Conservation (phyloP, 2,329 filamentous ascomycete genomes). For the Dendryphion nanum region DNA sequence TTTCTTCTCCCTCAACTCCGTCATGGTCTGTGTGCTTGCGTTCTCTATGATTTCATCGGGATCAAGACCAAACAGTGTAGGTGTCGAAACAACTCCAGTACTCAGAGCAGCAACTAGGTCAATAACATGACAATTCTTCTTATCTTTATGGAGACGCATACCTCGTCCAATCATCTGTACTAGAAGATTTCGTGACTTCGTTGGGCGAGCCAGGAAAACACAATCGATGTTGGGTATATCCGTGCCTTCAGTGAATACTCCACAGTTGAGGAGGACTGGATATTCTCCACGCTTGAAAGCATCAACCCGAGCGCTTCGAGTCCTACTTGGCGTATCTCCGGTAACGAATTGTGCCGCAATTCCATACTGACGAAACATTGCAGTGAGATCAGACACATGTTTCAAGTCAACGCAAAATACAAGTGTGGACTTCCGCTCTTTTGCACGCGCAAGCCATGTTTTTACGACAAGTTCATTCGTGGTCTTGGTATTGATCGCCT, state of each 20-base stretch:
- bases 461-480: conserved; percentile 83
- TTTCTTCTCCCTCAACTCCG: conserved; percentile 51
- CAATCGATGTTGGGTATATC: conserved; percentile 98
- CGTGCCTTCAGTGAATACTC: conserved; percentile 94
- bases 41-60: conserved; percentile 72
- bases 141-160: conserved; percentile 77
- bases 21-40: conserved; percentile 64
- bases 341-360: conserved; percentile 87
- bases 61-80: conserved; percentile 90
- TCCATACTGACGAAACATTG: conserved; percentile 72
- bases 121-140: conserved; percentile 88
- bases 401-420: conserved; percentile 91
- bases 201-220: conserved; percentile 81
- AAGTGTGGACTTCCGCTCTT: conserved; percentile 75
- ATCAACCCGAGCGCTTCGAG: conserved; percentile 68
- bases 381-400: conserved; percentile 74
- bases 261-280: conserved; percentile 89
- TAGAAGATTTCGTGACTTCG: conserved; percentile 86
- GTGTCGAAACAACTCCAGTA: conserved; percentile 83
- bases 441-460: conserved; percentile 78
- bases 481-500: conserved; percentile 75
- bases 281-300: conserved; percentile 75
- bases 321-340: conserved; percentile 68
- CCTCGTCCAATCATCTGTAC: conserved; percentile 98
- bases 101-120: conserved; percentile 89